phyloP scores from a whole-genome alignment of 495 filamentous ascomycete genomes.

The Penicillium silybi region DNA sequence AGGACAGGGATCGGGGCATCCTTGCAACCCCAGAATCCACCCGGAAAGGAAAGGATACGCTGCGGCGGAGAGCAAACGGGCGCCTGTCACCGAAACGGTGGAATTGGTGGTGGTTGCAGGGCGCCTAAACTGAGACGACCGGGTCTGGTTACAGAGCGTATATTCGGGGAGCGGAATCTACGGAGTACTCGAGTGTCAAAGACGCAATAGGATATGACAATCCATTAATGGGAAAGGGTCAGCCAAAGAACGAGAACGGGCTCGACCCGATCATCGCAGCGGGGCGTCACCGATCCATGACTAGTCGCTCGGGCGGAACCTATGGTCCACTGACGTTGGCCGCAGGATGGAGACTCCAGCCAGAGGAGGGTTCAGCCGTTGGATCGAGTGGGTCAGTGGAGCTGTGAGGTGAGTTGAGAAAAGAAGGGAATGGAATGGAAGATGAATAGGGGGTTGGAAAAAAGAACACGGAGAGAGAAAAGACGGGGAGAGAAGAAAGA shows the following conservation, averaged over 20 bases:
- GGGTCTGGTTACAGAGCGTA: not conserved
- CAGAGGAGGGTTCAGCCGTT: conserved; percentile 26
- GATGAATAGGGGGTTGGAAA: not conserved
- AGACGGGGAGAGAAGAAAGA: not conserved
- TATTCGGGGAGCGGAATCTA: not conserved
- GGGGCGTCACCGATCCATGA: conserved; percentile 31
- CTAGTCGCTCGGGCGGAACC: conserved; percentile 21
- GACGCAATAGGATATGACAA: not conserved
- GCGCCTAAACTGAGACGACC: not conserved
- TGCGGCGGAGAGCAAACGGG: not conserved
- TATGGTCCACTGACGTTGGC: conserved; percentile 20
- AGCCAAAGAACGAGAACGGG: conserved; percentile 11
- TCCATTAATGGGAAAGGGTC: no score
- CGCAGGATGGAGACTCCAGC: conserved; percentile 13
- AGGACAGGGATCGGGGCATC: not conserved
- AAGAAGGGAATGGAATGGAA: not conserved
- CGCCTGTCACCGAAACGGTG: not conserved
- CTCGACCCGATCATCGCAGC: conserved; percentile 28
- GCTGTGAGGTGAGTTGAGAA: not conserved
- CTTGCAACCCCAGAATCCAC: not conserved
- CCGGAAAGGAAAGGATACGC: not conserved
- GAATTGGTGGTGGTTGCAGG: not conserved
- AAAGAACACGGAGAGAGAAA: conserved; percentile 1
- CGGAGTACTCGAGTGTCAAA: no score
- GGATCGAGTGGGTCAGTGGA: conserved; percentile 25